Evolutionary conservation across 805 yeast species (phyloP).

Genomic region (Candida krabiensis): DNA sequence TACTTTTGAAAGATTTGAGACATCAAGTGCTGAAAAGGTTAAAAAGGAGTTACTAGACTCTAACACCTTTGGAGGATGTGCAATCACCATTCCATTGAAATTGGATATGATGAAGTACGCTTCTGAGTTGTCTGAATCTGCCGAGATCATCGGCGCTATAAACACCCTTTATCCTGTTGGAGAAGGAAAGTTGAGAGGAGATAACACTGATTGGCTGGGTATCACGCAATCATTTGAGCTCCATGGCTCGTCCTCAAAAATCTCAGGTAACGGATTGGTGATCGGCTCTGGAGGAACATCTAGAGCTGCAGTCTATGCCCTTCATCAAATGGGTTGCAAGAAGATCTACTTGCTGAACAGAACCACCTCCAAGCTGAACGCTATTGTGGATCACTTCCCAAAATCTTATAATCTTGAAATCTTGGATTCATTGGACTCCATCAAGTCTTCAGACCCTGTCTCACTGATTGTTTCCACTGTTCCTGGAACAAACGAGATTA

Average conservation of each 20-base stretch:
- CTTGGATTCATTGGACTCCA: conserved; percentile 49
- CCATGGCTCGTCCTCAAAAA: conserved; percentile 55
- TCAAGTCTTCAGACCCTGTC: conserved; percentile 44
- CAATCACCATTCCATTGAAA: conserved; percentile 93
- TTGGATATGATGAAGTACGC: conserved; percentile 71
- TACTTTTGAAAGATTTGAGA: conserved; percentile 63
- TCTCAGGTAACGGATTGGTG: conserved; percentile 61
- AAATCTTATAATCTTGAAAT: conserved; percentile 54
- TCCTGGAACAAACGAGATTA: conserved; percentile 79
- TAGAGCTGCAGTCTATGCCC: conserved; percentile 89
- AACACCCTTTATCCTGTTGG: conserved; percentile 75
- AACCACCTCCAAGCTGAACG: conserved; percentile 63
- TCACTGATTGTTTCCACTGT: conserved; percentile 73
- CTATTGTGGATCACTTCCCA: conserved; percentile 63
- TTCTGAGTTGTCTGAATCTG: conserved; percentile 71
- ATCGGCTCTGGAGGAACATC: conserved; percentile 99
- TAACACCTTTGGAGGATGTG: conserved; percentile 82
- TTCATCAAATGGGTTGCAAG: conserved; percentile 72
- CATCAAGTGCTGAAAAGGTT: conserved; percentile 60
- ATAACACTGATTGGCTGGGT: conserved; percentile 96
- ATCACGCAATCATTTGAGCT: conserved; percentile 65
- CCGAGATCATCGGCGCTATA: conserved; percentile 85
- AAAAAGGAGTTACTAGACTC: conserved; percentile 47
- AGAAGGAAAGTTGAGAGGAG: conserved; percentile 59
- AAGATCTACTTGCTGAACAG: conserved; percentile 81